Conservation (phyloP, 1,139 yeast genomes). For the Sugiyamaella neomexicana region DNA sequence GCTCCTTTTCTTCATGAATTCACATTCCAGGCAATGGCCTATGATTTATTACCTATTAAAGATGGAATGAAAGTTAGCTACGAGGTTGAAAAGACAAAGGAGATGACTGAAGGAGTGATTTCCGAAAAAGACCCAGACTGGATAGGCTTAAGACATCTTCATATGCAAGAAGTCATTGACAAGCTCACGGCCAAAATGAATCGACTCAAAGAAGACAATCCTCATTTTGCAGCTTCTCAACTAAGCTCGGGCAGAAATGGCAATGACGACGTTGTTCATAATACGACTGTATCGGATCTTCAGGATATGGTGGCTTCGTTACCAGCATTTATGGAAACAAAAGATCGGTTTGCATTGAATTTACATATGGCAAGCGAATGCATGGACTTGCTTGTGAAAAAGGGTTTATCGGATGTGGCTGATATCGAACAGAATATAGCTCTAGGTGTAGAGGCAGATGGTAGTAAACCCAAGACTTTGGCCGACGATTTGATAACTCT, state of each 20-base stretch:
- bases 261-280: constrained; percentile 24
- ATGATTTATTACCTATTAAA: constrained; percentile 60
- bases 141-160: constrained; percentile 70
- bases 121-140: constrained; percentile 74
- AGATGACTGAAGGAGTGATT: constrained; percentile 50
- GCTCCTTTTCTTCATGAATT: constrained; percentile 90
- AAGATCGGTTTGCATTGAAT: constrained; percentile 43
- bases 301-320: constrained; percentile 45
- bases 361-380: constrained; percentile 45
- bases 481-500: constrained; percentile 65
- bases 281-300: constrained; percentile 41
- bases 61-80: constrained; percentile 56
- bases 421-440: constrained; percentile 64
- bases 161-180: constrained; percentile 75
- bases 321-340: constrained; percentile 44
- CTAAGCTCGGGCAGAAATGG: background rate
- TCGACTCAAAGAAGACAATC: constrained; percentile 71
- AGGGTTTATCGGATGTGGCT: constrained; percentile 38
- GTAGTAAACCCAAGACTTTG: constrained; percentile 60
- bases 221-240: constrained; percentile 44
- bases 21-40: constrained; percentile 91
- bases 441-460: constrained; percentile 71
- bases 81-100: constrained; percentile 57
- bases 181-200: constrained; percentile 59
- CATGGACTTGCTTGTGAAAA: constrained; percentile 40